Base-by-base conservation (phyloP, 306 rosid genomes). In the Rosa chinensis region DNA sequence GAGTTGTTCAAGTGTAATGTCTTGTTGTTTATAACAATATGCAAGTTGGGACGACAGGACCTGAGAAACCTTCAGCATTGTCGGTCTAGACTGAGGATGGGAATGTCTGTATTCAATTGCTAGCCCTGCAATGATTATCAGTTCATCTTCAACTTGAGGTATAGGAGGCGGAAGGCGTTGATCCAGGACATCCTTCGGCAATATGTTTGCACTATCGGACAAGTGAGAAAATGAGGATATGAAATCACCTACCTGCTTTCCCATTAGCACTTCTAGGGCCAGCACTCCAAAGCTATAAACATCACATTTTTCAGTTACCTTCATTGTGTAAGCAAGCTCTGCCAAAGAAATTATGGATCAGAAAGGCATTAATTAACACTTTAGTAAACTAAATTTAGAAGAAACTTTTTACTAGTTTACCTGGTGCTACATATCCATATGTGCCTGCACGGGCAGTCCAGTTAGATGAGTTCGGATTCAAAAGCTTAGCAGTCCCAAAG, bases 251-350 rank as follows among this genome's bases (percentile, higher is more conserved):
- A 52, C 1, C 58, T 16, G 58, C n/a, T 52, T 52, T 52, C 58
- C 58, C 58, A 16, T 52, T 16, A 16, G 2, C 58, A 52, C 58
- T 52, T 52, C 58, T 16, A 52, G 20, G 4, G 58, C 58, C 58
- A 52, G 5, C 18, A 52, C 58, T 52, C 58, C n/a, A 52, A 52
- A 52, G n/a, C 58, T 52, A 52, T 52, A 52, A 52, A 52, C 58
- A 52, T 52, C 58, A 52, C 58, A 52, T 52, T 52, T 52, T n/a
- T 52, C 58, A 17, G n/a, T 52, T 52, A 16, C 58, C 58, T 52
- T 52, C 58, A 52, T 16, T 52, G 58, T 52, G 58, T 52, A 52
- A 52, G 64, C 64, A n/a, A 58, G 64, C 64, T n/a, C 64, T 58
- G 32, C 32, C 28, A 58, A 21, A 8, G 1, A 58, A 8, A 58